phyloP scores from a whole-genome alignment of 1,284 basidiomycete species.

The Sanghuangporus weigelae region DNA sequence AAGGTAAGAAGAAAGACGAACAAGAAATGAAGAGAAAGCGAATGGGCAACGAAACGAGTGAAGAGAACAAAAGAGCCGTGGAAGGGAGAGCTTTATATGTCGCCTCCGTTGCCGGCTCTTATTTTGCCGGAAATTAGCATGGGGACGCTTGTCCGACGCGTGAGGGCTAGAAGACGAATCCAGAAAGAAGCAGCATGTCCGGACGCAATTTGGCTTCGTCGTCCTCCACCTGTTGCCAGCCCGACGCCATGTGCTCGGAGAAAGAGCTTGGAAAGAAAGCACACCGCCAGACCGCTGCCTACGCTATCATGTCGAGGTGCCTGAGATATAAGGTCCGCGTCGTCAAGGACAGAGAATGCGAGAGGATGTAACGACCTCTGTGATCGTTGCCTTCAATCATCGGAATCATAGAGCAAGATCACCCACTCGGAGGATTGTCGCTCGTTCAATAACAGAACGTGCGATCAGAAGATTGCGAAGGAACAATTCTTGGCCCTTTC shows the following conservation, averaged over 20 bases:
- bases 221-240: neutral
- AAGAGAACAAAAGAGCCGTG: slow-evolving; percentile 1
- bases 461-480: neutral
- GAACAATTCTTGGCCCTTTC: neutral
- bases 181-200: neutral
- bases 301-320: neutral
- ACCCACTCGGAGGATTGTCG: neutral
- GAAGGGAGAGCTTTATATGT: slow-evolving; percentile 2
- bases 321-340: neutral
- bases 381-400: neutral
- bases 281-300: neutral
- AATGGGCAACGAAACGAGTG: slow-evolving; percentile 5
- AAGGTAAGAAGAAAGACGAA: slow-evolving; percentile 26
- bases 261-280: neutral
- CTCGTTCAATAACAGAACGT: neutral
- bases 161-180: neutral
- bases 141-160: neutral
- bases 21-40: slow-evolving; percentile 5
- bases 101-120: neutral
- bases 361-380: neutral
- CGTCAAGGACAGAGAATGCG: neutral
- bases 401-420: neutral
- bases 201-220: neutral
- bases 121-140: neutral
- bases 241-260: neutral